Evolutionary conservation across 148 eudicot species (phyloP).

Genomic region (Cornus suecica): DNA sequence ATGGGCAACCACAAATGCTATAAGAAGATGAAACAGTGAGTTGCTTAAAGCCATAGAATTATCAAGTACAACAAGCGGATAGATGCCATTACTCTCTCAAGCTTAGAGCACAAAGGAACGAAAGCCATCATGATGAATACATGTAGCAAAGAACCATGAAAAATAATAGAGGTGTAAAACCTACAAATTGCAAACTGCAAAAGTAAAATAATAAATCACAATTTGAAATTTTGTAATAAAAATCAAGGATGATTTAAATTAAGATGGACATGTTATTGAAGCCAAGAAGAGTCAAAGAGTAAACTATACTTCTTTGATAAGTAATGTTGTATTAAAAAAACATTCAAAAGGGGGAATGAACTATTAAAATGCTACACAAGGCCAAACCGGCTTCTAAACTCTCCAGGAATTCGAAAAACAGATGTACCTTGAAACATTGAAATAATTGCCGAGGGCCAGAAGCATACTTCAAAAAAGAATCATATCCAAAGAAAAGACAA

Average conservation of each 20-base stretch:
- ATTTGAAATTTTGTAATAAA: too few species aligned
- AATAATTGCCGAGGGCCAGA: slow-evolving; percentile 71
- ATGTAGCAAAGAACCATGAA: slow-evolving; percentile 91
- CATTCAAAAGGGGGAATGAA: too few species aligned
- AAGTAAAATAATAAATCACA: too few species aligned
- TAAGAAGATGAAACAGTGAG: slow-evolving; percentile 69
- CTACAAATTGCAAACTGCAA: slow-evolving; percentile 86
- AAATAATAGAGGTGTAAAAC: slow-evolving; percentile 67
- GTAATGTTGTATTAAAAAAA: too few species aligned
- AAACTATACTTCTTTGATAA: too few species aligned
- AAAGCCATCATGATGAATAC: slow-evolving; percentile 93
- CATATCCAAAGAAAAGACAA: slow-evolving; percentile 86
- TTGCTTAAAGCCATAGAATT: slow-evolving; percentile 76
- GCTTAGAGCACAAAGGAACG: slow-evolving; percentile 93
- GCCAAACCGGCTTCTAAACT: too few species aligned
- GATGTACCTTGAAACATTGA: slow-evolving; percentile 79
- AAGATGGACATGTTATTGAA: too few species aligned
- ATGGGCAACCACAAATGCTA: slow-evolving; percentile 62
- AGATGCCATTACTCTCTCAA: slow-evolving; percentile 97
- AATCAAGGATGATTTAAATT: too few species aligned
- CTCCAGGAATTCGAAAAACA: too few species aligned
- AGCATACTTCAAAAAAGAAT: slow-evolving; percentile 87
- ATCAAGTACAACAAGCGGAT: slow-evolving; percentile 68
- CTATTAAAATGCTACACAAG: too few species aligned
- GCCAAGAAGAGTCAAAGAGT: too few species aligned